A percentile compares a stretch with the other conserved stretches of the same genome.
phyloP scores from a whole-genome alignment of 2,329 filamentous ascomycete species.

The Botrytis aclada region DNA sequence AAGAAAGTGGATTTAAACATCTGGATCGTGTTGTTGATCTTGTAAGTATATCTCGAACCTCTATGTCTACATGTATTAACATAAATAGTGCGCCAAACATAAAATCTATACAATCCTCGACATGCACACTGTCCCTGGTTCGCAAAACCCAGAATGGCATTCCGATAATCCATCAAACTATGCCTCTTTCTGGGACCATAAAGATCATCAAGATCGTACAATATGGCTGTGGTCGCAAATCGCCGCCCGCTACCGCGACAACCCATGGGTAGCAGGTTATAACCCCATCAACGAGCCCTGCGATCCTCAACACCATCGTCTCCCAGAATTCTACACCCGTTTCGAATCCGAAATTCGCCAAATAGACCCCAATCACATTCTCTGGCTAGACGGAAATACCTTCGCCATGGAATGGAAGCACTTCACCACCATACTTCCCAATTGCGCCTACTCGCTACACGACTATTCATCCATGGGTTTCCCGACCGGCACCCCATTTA shows the following conservation, averaged over 20 bases:
- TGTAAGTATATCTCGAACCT: conserved; percentile 15
- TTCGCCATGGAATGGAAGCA: conserved; percentile 51
- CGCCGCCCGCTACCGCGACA: conserved; percentile 43
- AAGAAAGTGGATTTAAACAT: conserved; percentile 47
- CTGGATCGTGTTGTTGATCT: conserved; percentile 49
- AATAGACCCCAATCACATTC: conserved; percentile 48
- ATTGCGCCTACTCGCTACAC: conserved; percentile 51
- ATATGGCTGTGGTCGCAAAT: conserved; percentile 46
- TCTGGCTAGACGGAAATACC: conserved; percentile 52
- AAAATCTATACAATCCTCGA: conserved; percentile 47
- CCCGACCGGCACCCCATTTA: conserved; percentile 43
- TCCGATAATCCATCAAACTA: conserved; percentile 41
- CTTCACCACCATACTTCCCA: conserved; percentile 45
- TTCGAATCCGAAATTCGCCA: conserved; percentile 42
- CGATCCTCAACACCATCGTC: conserved; percentile 38
- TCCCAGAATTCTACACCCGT: conserved; percentile 44
- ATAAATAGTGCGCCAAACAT: conserved; percentile 39
- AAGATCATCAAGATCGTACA: conserved; percentile 46
- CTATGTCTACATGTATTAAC: not conserved
- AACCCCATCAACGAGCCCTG: conserved; percentile 39
- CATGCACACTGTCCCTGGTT: conserved; percentile 45
- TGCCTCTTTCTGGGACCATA: conserved; percentile 47
- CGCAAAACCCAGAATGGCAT: conserved; percentile 50
- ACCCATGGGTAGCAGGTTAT: conserved; percentile 40
- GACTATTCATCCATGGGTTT: conserved; percentile 54